Evolutionary conservation across 257 asterid genomes (phyloP), one percentile per base, ranked within the genome.

Genomic region (Petunia axillaris): DNA sequence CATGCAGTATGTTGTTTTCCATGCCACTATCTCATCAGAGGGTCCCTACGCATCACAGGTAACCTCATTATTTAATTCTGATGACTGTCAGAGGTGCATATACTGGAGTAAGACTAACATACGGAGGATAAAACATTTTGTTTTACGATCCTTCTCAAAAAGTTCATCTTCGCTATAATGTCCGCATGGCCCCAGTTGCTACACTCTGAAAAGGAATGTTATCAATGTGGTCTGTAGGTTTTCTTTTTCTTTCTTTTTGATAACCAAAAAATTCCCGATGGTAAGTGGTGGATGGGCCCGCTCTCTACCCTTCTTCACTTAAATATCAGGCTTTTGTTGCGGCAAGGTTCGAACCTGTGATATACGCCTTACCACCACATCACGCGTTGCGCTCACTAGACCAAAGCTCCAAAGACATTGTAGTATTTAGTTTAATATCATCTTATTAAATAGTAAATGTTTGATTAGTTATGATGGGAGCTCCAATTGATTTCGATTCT

Each of bases 31-130:
- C 80, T 89, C 93, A 66, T 95, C 99, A 0, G 94, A 91, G 13
- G 93, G 96, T 43, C 99, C 97, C n/a, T 85, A 81, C 39, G 98
- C 99, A 82, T 88, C 94, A 0, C 98, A 93, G 97, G 99, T 95
- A 87, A 36, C 43, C 80, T 40, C 73, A 70, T 70, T 70, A 43
- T 68, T 39, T 8, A 41, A 16, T 68, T 68, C 54, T 16, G 76
- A 68, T 68, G 16, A 68, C 8, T 68, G 58, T 9, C 16, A 68
- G 25, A 25, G 25, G 25, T 25, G 25, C 25, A 25, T 25, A 25
- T 25, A 25, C 25, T 25, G 25, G 25, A 16, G 58, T 43, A 16
- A 70, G 16, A 35, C 41, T 44, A 16, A 10, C 43, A 5, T 5
- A 25, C 0, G 3, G 11, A 71, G 60, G 77, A 48, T 25, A 48